Base-by-base conservation (phyloP, 345 rosid species). In the Diplotaxis tenuifolia region DNA sequence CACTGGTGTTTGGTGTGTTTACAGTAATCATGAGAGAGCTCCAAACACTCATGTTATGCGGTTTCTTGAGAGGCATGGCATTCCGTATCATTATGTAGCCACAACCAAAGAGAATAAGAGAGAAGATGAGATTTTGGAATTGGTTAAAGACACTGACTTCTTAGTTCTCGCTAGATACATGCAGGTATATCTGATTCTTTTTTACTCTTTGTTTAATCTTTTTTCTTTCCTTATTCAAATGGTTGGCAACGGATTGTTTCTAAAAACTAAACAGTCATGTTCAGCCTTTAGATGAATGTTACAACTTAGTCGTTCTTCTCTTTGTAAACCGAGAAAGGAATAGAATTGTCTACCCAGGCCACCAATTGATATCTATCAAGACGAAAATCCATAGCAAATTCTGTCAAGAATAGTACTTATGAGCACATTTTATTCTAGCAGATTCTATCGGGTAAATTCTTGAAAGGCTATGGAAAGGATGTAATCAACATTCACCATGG, bases 401-500 rank as follows among this genome's bases (percentile, higher is more conserved):
- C 11, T 19, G 12, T 72, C 42, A 49, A 68, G 29, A 62, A 42
- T 22, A 2, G n/a, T 18, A 32, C 57, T 38, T 42, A 7, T 42
- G 74, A 45, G 19, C 1, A 22, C 58, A 32, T 38, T 36, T 45
- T 40, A 4, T 66, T 73, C 40, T 36, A 69, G 59, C 92, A 91
- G 97, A 0, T 91, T 78, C 78, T 94, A 18, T 91, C 97, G 3
- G 83, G 88, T 73, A 73, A 79, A 0, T 89, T 94, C 58, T 83
- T 91, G 80, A 80, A 63, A 78, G 77, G 74, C 70, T 89, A 94
- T 65, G 90, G 95, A 67, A 94, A 91, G 77, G 95, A 91, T 84
- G 65, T 94, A 75, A 91, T 94, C 72, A 94, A 94, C 83, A 94
- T 91, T 76, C 98, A 94, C 83, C 98, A 94, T 65, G 98, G 98